Base-by-base conservation (phyloP, 495 filamentous ascomycete genomes). In the Annulohypoxylon bovei region DNA sequence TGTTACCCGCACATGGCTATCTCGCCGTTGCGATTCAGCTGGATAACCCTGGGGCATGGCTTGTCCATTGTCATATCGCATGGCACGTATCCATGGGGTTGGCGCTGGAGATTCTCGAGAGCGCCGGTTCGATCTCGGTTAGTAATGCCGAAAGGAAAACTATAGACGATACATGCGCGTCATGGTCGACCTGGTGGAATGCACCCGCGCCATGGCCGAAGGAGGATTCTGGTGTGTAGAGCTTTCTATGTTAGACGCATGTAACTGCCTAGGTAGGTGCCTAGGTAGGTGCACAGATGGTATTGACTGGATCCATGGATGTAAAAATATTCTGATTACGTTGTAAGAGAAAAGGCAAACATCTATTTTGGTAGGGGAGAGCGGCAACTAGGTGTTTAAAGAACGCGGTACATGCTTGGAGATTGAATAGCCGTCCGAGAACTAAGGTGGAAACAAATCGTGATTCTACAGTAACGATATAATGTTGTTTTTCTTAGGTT, bases 41-140 rank as follows among this genome's bases (percentile, higher is more conserved):
- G 8, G 52, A 55, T 6, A 55, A 55, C 18, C 52, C 52, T 11
- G 52, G 52, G n/a, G 28, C 52, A 2, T 55, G 52, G 52, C 52
- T 55, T 20, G 28, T 55, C 8, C 52, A 55, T 12, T 55, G 52
- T 6, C 52, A 55, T 18, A 55, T 55, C 9, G 52, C 52, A 1
- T 55, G 52, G 52, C 52, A 55, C 18, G 52, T 30, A 12, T 55
- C 52, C 1, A 55, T 35, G 28, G 52, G 52, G n/a, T 14, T 62
- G 22, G 59, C 35, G 22, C 8, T 40, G 0, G 44, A 53, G 25
- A 56, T 49, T 18, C 11, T 57, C 12, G 25, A 27, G 47, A 52
- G 47, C 47, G 25, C 25, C 4, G 47, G 18, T 6, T 52, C 47
- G 1, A 52, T 52, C n/a, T 14, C 27, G 12, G 8, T 52, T 8